A percentile compares a stretch with the other conserved stretches of the same genome.
phyloP scores from a whole-genome alignment of 129 eudicot species.

The Tagetes erecta region DNA sequence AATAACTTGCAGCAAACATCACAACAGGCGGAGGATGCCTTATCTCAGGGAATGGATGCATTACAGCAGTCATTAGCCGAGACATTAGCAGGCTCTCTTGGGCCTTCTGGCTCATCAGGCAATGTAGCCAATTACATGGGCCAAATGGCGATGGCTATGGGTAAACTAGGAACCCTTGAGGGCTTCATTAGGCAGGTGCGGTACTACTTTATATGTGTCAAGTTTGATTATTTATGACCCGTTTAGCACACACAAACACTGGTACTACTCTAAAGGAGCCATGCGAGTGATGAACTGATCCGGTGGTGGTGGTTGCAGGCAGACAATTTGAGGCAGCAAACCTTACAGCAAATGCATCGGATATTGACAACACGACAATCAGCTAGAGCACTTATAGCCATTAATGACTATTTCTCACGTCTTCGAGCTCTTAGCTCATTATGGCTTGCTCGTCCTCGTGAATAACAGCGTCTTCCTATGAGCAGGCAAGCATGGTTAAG shows the following conservation, averaged over 20 bases:
- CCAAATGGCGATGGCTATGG: constrained; percentile 87
- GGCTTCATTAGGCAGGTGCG: constrained; percentile 73
- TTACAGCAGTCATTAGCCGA: constrained; percentile 71
- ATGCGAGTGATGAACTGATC: too few relatives aligned
- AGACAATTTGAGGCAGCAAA: constrained; percentile 71
- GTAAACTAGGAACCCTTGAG: constrained; percentile 74
- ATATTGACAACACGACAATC: constrained; percentile 73
- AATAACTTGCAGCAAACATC: constrained; percentile 62
- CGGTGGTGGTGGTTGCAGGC: constrained; percentile 39
- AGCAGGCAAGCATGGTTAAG: too few relatives aligned
- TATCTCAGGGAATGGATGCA: constrained; percentile 80
- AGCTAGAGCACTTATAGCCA: constrained; percentile 71
- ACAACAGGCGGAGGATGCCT: constrained; percentile 73
- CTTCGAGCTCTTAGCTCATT: constrained; percentile 76
- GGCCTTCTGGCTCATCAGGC: constrained; percentile 62
- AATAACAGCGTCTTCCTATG: constrained; percentile 28
- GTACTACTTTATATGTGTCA: too few relatives aligned
- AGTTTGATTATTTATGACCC: too few relatives aligned
- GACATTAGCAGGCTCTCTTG: constrained; percentile 66
- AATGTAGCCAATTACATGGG: constrained; percentile 84
- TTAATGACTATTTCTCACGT: constrained; percentile 65
- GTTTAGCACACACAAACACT: too few relatives aligned
- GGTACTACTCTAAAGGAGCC: too few relatives aligned
- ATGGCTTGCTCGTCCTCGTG: constrained; percentile 85
- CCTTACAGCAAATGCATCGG: constrained; percentile 69